Evolutionary conservation across 2,329 filamentous ascomycete genomes (phyloP).

Genomic region (Colletotrichum musae): DNA sequence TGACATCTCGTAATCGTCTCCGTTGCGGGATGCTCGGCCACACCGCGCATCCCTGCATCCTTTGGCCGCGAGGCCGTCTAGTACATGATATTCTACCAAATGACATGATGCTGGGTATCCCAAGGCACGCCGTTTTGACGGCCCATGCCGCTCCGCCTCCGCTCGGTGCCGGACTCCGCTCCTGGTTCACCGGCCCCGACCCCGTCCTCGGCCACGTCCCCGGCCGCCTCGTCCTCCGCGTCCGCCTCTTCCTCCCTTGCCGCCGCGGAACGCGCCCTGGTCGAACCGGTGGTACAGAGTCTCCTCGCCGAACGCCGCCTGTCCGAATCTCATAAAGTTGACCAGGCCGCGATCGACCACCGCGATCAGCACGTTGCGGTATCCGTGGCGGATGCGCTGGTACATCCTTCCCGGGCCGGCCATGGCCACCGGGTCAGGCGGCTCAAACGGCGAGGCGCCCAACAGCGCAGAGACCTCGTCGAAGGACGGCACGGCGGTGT

Average conservation of each 20-base stretch:
- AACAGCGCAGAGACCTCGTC: slow-evolving; percentile 80
- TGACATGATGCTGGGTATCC: slow-evolving; percentile 26
- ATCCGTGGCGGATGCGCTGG: slow-evolving; percentile 85
- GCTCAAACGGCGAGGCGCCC: slow-evolving; percentile 79
- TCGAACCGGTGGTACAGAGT: slow-evolving; percentile 75
- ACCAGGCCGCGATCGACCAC: slow-evolving; percentile 92
- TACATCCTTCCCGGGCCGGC: slow-evolving; percentile 72
- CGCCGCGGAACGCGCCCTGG: slow-evolving; percentile 54
- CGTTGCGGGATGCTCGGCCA: not conserved
- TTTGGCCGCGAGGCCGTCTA: slow-evolving; percentile 16
- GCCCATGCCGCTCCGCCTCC: slow-evolving; percentile 27
- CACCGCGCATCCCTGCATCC: not conserved
- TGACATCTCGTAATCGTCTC: not conserved
- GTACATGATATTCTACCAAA: not conserved
- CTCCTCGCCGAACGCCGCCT: slow-evolving; percentile 85
- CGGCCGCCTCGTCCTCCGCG: slow-evolving; percentile 59
- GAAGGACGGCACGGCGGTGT: slow-evolving; percentile 79
- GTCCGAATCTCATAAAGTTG: slow-evolving; percentile 86
- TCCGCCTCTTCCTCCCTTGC: slow-evolving; percentile 55
- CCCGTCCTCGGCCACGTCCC: slow-evolving; percentile 51
- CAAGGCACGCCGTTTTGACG: not conserved
- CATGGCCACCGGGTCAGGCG: slow-evolving; percentile 58
- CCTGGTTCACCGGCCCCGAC: slow-evolving; percentile 44
- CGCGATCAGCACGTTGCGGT: slow-evolving; percentile 86
- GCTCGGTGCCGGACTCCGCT: slow-evolving; percentile 45